These are phyloP conservation scores for Harrya chromipes DNA, from an alignment of 768 basidiomycete genomes.

Conservation along the genomic window DNA sequence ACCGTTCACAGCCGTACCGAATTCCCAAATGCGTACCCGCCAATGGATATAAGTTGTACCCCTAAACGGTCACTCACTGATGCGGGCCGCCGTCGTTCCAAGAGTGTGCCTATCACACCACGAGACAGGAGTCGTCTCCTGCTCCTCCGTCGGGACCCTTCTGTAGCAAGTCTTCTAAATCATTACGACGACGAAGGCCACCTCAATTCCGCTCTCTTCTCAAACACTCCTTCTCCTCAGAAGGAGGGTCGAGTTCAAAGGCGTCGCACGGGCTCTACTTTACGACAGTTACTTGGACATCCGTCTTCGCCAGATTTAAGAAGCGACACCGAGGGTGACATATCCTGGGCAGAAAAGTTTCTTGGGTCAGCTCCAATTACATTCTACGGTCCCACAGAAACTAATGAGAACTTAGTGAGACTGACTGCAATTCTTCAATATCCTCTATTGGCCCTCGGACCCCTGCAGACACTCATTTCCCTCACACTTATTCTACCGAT, in stretches of 20 bases:
- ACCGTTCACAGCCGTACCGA: slow-evolving; percentile 60
- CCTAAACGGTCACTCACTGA: slow-evolving; percentile 28
- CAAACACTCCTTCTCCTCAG: slow-evolving; percentile 45
- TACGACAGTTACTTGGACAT: slow-evolving; percentile 68
- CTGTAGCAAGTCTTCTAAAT: slow-evolving; percentile 69
- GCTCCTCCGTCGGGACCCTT: slow-evolving; percentile 69
- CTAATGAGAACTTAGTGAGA: slow-evolving; percentile 38
- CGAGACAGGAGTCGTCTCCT: slow-evolving; percentile 52
- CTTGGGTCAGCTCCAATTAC: slow-evolving; percentile 47
- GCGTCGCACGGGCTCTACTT: slow-evolving; percentile 64
- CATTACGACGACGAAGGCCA: slow-evolving; percentile 74
- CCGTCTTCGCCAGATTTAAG: slow-evolving; percentile 32
- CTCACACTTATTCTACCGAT: slow-evolving; percentile 38
- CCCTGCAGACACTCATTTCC: slow-evolving; percentile 42
- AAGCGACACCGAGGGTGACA: slow-evolving; percentile 60
- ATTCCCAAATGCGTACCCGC: slow-evolving; percentile 59
- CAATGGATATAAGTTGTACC: slow-evolving; percentile 30
- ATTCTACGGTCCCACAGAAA: not conserved
- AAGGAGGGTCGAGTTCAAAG: slow-evolving; percentile 49
- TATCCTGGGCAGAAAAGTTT: slow-evolving; percentile 81
- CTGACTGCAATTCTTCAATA: slow-evolving; percentile 40
- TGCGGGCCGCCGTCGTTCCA: slow-evolving; percentile 26
- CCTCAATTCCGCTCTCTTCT: slow-evolving; percentile 59
- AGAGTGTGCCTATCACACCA: slow-evolving; percentile 38
- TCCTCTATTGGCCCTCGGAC: slow-evolving; percentile 53